Base-by-base conservation (phyloP, 2,329 filamentous ascomycete species). In the Diaporthe batatas region DNA sequence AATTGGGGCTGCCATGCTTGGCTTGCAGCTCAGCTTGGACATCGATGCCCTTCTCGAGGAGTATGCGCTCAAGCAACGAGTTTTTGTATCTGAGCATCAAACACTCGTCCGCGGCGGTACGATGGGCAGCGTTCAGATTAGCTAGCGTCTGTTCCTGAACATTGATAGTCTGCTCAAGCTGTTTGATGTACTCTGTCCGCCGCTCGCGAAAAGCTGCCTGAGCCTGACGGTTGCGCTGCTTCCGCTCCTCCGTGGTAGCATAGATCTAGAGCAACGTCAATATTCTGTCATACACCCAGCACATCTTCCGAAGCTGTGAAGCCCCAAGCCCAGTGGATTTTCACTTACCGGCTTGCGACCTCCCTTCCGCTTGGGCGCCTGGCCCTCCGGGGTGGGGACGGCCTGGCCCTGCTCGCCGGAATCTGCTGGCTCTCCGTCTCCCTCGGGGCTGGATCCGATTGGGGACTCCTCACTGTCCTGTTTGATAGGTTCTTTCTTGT, bases 81-180 rank as follows among this genome's bases (percentile, higher is more conserved):
- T 98, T 99, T 86, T 98, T 98, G 84, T 98, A 99, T 73, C 96
- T 93, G 78, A 99, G 88, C 96, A 99, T 98, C 80, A 98, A 85
- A 82, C 96, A 98, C 84, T 98, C 96, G 82, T 98, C 96, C 72
- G 96, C 95, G 72, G 96, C 96, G 79, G 91, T 95, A 78, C 96
- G 94, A 81, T 98, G 96, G 76, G 95, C 97, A 79, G 96, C 93
- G 84, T 98, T 96, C 74, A 99, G 88, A 79, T 91, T 97, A 78
- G 97, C 94, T 72, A 98, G 88, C 78, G 94, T 96, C 79, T 97
- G 94, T 84, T 99, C 96, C 87, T 98, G 96, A 78, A 96, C 94
- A 80, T 96, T 96, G 83, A 99, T 98, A 71, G 95, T 97, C 78
- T 96, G 94, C 85, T 99, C 96, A 34, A 99, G 90, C 83, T 99